A percentile compares a stretch with the other conserved stretches of the same genome.
Conservation (phyloP, 495 filamentous ascomycete species). For the Gamarada debralockiae region DNA sequence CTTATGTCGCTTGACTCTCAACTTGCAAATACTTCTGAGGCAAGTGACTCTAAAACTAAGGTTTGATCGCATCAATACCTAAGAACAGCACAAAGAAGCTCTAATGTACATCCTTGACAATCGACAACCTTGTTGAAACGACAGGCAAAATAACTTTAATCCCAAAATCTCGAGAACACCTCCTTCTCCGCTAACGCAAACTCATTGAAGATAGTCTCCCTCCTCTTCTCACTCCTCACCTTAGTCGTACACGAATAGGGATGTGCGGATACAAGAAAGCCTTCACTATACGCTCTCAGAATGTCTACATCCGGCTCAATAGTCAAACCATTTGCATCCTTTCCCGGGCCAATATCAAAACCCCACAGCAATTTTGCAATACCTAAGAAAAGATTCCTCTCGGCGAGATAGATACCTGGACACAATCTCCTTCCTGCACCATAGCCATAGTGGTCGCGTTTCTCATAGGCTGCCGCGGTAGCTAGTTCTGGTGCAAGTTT, state of each 20-base stretch:
- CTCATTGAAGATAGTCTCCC: slow-evolving; percentile 33
- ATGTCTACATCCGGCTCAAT: slow-evolving; percentile 26
- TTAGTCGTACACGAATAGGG: slow-evolving; percentile 29
- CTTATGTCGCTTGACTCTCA: no score
- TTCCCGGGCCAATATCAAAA: slow-evolving; percentile 37
- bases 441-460: slow-evolving; percentile 43
- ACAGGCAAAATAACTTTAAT: no score
- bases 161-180: slow-evolving; percentile 8
- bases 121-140: no score
- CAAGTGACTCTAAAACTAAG: no score
- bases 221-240: slow-evolving; percentile 28
- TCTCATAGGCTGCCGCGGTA: slow-evolving; percentile 24
- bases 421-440: slow-evolving; percentile 54
- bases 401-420: slow-evolving; percentile 52
- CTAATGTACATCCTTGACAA: no score
- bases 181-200: slow-evolving; percentile 15
- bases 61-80: no score
- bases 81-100: no score
- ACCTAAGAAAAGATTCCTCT: slow-evolving; percentile 43
- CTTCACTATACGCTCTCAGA: slow-evolving; percentile 32
- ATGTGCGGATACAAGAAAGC: slow-evolving; percentile 39
- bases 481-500: slow-evolving; percentile 32
- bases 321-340: slow-evolving; percentile 22
- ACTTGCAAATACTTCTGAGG: no score
- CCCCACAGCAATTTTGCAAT: slow-evolving; percentile 48